Evolutionary conservation across 495 filamentous ascomycete species (phyloP), one percentile per base, ranked within the genome.

Genomic region (Aspergillus indologenus): DNA sequence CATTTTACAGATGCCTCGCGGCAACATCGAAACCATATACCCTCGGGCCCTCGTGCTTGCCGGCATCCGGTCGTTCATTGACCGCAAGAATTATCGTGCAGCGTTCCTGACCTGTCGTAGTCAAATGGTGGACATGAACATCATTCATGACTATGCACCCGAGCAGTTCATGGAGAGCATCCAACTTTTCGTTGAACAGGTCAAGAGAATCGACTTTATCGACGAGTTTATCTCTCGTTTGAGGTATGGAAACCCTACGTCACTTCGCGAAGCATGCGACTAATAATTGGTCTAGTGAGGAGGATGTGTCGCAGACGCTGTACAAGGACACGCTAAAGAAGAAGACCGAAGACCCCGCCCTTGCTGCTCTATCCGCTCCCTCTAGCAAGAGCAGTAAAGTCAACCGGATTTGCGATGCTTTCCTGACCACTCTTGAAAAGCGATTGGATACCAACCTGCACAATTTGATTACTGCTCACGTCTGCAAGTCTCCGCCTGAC

Each of bases 51-150:
- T 98, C 66, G 92, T 98, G 2, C 73, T 98, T 59, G 90, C 91
- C 0, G 91, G 93, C 19, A 90, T 97, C 45, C 83, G 94, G 45
- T 80, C 83, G 40, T 85, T 87, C 44, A 89, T 98, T 53, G 87
- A 89, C 58, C 75, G 79, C 19, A 90, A 88, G 68, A 80, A 94
- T 47, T 98, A 97, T 64, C 86, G 80, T 47, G 83, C 80, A 55
- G 94, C 94, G 1, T 98, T 96, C 68, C 74, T 90, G 23, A 85
- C 87, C 43, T 98, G 94, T 68, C 85, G 94, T 31, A 91, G 86
- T 53, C 95, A 97, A 68, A 84, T 94, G 60, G 94, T 98, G 3
- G 94, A 98, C 67, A 91, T 97, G 87, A 98, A 98, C 67, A 93
- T 98, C 54, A 77, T 98, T n/a, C 92, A 96, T 68, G 94, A 98